Percentiles rank a stretch among this genome's conserved stretches.
phyloP scores from a whole-genome alignment of 148 eudicot species.

The Tetragonia tetragonoides region DNA sequence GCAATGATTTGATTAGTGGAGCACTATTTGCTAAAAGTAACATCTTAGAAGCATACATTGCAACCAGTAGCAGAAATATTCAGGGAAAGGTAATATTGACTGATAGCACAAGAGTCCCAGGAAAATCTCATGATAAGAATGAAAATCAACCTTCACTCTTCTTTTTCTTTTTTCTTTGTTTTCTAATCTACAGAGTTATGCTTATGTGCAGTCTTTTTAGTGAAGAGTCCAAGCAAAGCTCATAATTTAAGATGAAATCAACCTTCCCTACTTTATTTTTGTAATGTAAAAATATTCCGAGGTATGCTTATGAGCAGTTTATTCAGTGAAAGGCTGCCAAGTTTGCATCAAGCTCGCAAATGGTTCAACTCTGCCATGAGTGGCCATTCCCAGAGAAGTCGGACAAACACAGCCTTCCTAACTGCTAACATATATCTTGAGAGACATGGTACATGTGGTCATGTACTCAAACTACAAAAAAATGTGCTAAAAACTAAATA shows the following conservation, averaged over 20 bases:
- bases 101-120: not conserved
- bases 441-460: not conserved
- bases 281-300: not conserved
- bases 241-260: not conserved
- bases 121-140: not conserved
- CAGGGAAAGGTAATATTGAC: not conserved
- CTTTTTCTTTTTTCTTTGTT: not conserved
- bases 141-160: not conserved
- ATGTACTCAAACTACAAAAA: not conserved
- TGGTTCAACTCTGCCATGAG: not conserved
- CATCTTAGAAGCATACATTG: not conserved
- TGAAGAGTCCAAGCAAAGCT: not conserved
- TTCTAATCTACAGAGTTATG: no score
- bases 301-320: not conserved
- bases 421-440: not conserved
- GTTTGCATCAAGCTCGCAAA: not conserved
- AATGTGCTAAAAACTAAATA: not conserved
- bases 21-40: not conserved
- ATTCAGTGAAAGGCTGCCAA: not conserved
- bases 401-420: not conserved
- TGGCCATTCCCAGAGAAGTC: not conserved
- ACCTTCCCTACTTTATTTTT: not conserved
- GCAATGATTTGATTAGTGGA: no score
- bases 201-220: no score
- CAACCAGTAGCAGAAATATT: not conserved